Percentiles rank a stretch among this genome's conserved stretches.
phyloP scores from a whole-genome alignment of 306 rosid species.

The Albizia julibrissin region DNA sequence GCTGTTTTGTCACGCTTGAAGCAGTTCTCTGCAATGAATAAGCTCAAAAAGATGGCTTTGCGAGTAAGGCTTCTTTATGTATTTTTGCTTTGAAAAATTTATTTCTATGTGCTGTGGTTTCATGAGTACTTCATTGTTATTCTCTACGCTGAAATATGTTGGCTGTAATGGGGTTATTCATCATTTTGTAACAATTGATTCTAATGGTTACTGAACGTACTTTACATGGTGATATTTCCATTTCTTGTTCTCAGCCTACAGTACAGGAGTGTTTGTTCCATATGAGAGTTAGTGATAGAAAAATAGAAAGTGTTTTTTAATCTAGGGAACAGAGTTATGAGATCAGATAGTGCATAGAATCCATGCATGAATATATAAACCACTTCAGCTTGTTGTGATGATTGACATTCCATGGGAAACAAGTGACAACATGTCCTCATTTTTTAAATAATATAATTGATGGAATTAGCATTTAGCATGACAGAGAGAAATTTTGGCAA shows the following conservation, averaged over 20 bases:
- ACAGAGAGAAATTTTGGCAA: not conserved
- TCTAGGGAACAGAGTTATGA: not conserved
- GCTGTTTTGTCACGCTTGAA: slow-evolving; percentile 61
- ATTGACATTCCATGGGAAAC: not conserved
- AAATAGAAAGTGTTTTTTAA: not conserved
- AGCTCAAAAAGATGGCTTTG: slow-evolving; percentile 66
- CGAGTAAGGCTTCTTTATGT: slow-evolving; percentile 46
- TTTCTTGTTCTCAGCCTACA: not conserved
- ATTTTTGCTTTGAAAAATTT: slow-evolving; percentile 19
- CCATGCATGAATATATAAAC: not conserved
- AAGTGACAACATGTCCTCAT: not conserved
- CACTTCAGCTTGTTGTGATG: not conserved
- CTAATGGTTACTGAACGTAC: slow-evolving; percentile 9
- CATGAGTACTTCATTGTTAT: not conserved
- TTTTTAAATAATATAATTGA: not conserved
- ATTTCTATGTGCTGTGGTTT: slow-evolving; percentile 10
- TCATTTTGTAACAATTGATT: slow-evolving; percentile 7
- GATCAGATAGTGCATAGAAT: not conserved
- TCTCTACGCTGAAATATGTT: not conserved
- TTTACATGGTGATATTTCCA: not conserved
- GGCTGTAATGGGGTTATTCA: not conserved
- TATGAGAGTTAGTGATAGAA: not conserved
- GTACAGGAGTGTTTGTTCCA: not conserved
- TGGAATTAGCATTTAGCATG: not conserved
- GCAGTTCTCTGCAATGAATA: slow-evolving; percentile 69